phyloP scores from a whole-genome alignment of 2,329 filamentous ascomycete genomes.

The Aaosphaeria arxii region DNA sequence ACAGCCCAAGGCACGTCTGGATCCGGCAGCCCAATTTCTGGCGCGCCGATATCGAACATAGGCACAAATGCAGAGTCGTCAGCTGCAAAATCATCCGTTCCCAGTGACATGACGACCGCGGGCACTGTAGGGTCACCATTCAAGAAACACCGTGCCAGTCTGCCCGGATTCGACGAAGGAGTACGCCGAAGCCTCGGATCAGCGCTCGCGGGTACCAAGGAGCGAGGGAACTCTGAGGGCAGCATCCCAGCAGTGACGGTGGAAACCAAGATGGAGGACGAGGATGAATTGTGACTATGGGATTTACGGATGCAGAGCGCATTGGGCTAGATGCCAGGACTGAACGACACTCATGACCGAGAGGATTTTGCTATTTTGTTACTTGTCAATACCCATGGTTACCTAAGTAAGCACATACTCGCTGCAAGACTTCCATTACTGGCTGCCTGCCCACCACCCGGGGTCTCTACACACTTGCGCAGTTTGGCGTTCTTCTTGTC shows the following conservation, averaged over 20 bases:
- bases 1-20: constrained; percentile 20
- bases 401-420: no score
- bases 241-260: constrained; percentile 13
- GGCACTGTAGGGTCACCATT: constrained; percentile 64
- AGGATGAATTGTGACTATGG: constrained; percentile 44
- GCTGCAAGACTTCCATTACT: no score
- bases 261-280: constrained; percentile 39
- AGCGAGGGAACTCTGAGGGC: constrained; percentile 30
- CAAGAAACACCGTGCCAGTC: constrained; percentile 70
- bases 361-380: no score
- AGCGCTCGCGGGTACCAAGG: constrained; percentile 29
- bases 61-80: constrained; percentile 18
- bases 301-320: constrained; percentile 20
- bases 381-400: no score
- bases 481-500: no score
- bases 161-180: constrained; percentile 49
- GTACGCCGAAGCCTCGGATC: constrained; percentile 35
- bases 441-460: no score
- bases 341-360: no score
- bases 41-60: constrained; percentile 13
- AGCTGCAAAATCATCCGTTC: constrained; percentile 36
- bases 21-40: constrained; percentile 24
- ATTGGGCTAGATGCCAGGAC: constrained; percentile 11
- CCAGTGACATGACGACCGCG: constrained; percentile 46
- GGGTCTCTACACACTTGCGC: no score